A percentile compares a stretch with the other conserved stretches of the same genome.
phyloP scores from a whole-genome alignment of 768 basidiomycete species.

The Crepidotus variabilis region DNA sequence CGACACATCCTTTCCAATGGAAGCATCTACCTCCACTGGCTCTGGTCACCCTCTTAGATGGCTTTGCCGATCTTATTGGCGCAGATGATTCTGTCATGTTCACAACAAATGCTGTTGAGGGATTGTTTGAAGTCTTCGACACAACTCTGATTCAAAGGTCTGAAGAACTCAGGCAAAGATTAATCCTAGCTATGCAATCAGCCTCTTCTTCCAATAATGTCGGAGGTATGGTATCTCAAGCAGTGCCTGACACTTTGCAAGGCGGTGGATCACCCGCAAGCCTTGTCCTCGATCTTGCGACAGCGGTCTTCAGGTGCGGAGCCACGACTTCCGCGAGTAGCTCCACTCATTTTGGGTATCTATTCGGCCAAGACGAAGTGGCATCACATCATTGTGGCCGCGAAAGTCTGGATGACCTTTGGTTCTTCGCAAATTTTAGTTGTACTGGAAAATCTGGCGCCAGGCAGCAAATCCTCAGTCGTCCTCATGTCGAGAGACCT shows the following conservation, averaged over 20 bases:
- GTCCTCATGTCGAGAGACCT: neutral
- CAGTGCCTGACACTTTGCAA: neutral
- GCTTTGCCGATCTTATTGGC: neutral
- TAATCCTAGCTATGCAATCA: neutral
- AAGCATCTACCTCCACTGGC: constrained; percentile 14
- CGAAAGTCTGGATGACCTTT: neutral
- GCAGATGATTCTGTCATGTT: neutral
- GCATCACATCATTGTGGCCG: constrained; percentile 4
- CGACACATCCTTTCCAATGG: constrained; percentile 21
- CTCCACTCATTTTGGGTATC: neutral
- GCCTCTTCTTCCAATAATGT: neutral
- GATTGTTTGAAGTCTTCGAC: neutral
- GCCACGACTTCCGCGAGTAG: neutral
- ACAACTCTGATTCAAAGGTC: no score
- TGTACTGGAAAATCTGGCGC: neutral
- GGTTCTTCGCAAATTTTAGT: neutral
- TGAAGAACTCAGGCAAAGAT: neutral
- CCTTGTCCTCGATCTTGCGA: constrained; percentile 1
- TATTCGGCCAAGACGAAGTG: constrained; percentile 6
- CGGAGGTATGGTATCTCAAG: neutral
- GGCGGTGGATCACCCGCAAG: neutral
- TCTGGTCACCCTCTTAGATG: constrained; percentile 5
- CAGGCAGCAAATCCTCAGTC: neutral
- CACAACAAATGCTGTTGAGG: neutral
- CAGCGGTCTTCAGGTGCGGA: constrained; percentile 4